Base-by-base conservation (phyloP, 1,139 yeast species). In the Geotrichum candidum region DNA sequence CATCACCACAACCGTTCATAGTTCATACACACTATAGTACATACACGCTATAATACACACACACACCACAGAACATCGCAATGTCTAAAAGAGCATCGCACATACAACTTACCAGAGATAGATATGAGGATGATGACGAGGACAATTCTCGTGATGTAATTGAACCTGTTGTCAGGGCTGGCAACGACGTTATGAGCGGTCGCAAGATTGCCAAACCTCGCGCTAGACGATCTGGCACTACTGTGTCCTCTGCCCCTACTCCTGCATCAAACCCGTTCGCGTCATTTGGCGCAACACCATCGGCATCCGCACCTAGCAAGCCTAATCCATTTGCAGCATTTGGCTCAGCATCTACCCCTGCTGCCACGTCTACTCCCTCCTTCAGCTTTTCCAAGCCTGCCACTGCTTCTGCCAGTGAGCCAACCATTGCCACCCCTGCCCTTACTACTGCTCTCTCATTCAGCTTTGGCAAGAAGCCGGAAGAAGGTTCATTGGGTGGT, bases 141-240 rank as follows among this genome's bases (percentile, higher is more conserved):
- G 45, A 35, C 5, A 35, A 35, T 10, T n/a, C 45, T 35, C 25
- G 52, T 46, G 35, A 53, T 29, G 53, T 55, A 27, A 55, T 54
- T 45, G 56, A 51, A 13, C 41, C 41, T 5, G 59, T 55, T 7
- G 45, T 29, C 33, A 48, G 15, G 5, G 59, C 62, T 29, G 52
- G 50, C 58, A 55, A 29, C 18, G 53, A 53, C 5, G 48, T 48
- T 3, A 10, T 55, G 33, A 52, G 46, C 18, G 25, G 15, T 22
- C 53, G 58, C 7, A 55, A 55, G 23, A 55, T 55, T 15, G 58
- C 58, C 13, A 46, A 55, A 25, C 58, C 58, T 31, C 58, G 58
- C 11, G 53, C 48, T n/a, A n/a, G 58, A 27, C 46, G 46, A 18
- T 13, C 35, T 15, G 56, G 48, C 3, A 35, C 48, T 18, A 23